Evolutionary conservation across 495 filamentous ascomycete genomes (phyloP).

Genomic region (Tuber umbilicatum): DNA sequence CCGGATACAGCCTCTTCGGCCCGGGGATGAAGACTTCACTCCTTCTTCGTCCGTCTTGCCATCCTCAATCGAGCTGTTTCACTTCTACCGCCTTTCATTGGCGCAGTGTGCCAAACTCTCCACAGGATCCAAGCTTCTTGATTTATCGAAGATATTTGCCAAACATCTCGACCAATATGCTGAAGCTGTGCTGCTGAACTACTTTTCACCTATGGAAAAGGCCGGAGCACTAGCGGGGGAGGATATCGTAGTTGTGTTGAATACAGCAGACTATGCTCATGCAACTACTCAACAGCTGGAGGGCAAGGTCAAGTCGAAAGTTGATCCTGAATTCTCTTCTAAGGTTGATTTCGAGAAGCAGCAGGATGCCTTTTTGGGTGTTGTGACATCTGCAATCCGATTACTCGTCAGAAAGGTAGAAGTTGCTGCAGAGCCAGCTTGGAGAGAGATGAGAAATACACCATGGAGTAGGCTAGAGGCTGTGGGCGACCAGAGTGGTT

Average conservation of each 20-base stretch:
- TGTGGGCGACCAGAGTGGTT: constrained; percentile 92
- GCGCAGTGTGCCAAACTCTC: constrained; percentile 95
- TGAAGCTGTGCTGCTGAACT: constrained; percentile 78
- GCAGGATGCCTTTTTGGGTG: constrained; percentile 89
- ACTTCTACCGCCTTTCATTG: constrained; percentile 84
- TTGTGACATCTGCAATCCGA: constrained; percentile 79
- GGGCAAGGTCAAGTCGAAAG: constrained; percentile 83
- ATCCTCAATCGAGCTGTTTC: constrained; percentile 93
- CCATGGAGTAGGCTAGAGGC: constrained; percentile 92
- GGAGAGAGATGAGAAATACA: constrained; percentile 95
- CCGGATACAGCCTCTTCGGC: constrained; percentile 70
- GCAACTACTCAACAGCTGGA: constrained; percentile 84
- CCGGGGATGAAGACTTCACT: constrained; percentile 85
- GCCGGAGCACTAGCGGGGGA: constrained; percentile 55
- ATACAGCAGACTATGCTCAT: constrained; percentile 97
- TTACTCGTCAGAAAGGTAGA: constrained; percentile 79
- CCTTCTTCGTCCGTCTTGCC: constrained; percentile 71
- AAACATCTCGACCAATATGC: constrained; percentile 95
- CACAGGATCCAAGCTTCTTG: constrained; percentile 75
- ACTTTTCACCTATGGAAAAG: constrained; percentile 51
- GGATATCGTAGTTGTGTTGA: constrained; percentile 77
- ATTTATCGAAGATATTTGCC: constrained; percentile 74
- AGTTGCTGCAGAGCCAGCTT: constrained; percentile 69
- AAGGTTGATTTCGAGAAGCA: constrained; percentile 85
- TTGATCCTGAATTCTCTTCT: constrained; percentile 67